These are phyloP conservation scores for Ramularia endophylla DNA, from an alignment of 2,329 filamentous ascomycete species.

Conservation along the genomic window DNA sequence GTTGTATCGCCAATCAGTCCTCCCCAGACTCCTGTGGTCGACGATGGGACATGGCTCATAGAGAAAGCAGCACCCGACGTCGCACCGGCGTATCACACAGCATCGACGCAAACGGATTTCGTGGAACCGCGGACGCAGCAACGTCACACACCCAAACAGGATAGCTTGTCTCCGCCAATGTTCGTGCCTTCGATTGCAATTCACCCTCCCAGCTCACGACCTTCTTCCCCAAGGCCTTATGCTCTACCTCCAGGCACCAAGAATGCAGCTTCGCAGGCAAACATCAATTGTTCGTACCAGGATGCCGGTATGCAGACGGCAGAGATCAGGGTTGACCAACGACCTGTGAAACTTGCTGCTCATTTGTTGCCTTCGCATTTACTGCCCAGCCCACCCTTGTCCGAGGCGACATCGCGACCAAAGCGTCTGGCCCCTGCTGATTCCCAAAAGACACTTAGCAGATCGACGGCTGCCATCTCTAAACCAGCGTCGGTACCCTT, in stretches of 20 bases:
- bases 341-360: conserved; percentile 65
- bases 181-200: conserved; percentile 74
- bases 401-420: conserved; percentile 13
- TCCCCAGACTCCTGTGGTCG: conserved; percentile 56
- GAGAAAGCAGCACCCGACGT: conserved; percentile 14
- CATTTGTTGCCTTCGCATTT: conserved; percentile 77
- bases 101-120: conserved; percentile 31
- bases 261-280: conserved; percentile 76
- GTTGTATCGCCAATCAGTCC: conserved; percentile 50
- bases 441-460: conserved; percentile 5
- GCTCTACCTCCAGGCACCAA: conserved; percentile 77
- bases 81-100: conserved; percentile 23
- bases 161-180: conserved; percentile 26
- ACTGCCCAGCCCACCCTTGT: conserved; percentile 44
- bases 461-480: conserved; percentile 8
- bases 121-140: conserved; percentile 25
- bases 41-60: conserved; percentile 20
- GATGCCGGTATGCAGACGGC: conserved; percentile 76
- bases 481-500: conserved; percentile 21
- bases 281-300: conserved; percentile 44
- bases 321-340: conserved; percentile 76
- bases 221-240: conserved; percentile 69
- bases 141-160: conserved; percentile 19
- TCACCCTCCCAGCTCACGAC: conserved; percentile 77
- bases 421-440: conserved; percentile 5